phyloP scores from a whole-genome alignment of 352 stramenopile genomes.

The Halophytophthora polymorphica region DNA sequence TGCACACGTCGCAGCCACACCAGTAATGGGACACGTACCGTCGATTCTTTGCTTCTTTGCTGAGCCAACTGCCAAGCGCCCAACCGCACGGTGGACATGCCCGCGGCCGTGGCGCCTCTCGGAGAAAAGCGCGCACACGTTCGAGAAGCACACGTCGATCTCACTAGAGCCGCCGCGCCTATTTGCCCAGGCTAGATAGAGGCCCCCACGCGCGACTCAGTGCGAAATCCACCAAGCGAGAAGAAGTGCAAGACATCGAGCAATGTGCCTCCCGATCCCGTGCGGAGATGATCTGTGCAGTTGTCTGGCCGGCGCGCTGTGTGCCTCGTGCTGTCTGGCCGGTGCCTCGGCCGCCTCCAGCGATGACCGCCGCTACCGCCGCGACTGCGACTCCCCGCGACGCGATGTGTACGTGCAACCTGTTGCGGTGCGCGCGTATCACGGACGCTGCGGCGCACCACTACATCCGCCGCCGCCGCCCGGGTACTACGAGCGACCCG shows the following conservation, averaged over 20 bases:
- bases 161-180: not conserved
- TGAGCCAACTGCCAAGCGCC: not conserved
- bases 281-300: conserved; percentile 21
- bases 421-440: too few species aligned
- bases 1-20: conserved; percentile 1
- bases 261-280: conserved; percentile 16
- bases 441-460: not conserved
- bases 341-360: conserved; percentile 6
- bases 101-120: too few species aligned
- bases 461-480: not conserved
- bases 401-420: too few species aligned
- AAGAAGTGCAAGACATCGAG: not conserved
- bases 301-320: conserved; percentile 22
- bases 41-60: too few species aligned
- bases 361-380: conserved; percentile 20
- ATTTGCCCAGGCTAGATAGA: too few species aligned
- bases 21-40: too few species aligned
- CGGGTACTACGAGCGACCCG: too few species aligned
- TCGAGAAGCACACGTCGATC: too few species aligned
- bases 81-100: not conserved
- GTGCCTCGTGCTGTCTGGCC: conserved; percentile 23
- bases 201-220: too few species aligned
- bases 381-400: conserved; percentile 12
- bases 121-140: too few species aligned
- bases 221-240: conserved; percentile 9